Base-by-base conservation (phyloP, 2,329 filamentous ascomycete species). In the Didymosphaeria variabile region DNA sequence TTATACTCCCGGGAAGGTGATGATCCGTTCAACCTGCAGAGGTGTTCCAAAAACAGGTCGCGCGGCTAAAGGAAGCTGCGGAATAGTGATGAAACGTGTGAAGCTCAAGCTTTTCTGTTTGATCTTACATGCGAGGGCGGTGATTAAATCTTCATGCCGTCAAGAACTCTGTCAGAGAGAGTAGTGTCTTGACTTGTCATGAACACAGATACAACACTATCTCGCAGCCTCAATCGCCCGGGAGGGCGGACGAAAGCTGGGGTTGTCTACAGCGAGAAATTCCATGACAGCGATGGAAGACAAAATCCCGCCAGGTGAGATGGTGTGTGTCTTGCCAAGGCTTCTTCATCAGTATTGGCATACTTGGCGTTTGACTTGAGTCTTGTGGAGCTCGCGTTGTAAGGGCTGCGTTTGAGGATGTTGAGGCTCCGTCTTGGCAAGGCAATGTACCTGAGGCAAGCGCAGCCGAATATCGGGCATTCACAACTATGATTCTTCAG, bases 341-440 rank as follows among this genome's bases (percentile, higher is more conserved):
- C 51, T 36, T 65, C 62, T 65, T 67, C 45, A 55, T 34, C 23
- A 13, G 49, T 56, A 54, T 67, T 68, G 57, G 38, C 57, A 23
- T 57, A 42, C 64, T 64, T 34, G 62, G 66, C 64, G 62, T 64
- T 67, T 65, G 49, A 60, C 40, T 50, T 36, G 45, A 34, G 21
- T 52, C 47, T 54, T 59, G 50, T 59, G 55, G 47, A 56, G 52
- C 45, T 56, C 53, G 54, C 46, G 44, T 23, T 59, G 65, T 67
- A 44, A 54, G 61, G 65, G 51, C 46, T 42, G 53, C 50, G 66
- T 68, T 63, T 66, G 66, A 66, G 60, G 55, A 47, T 12, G 58
- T 63, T 56, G 47, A 56, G 44, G 31, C 47, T 58, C 49, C 36
- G 44, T 9, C 32, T 58, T 62, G 58, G 52, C 60, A 49, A 34